Percentiles rank a stretch among this genome's conserved stretches.
These are phyloP conservation scores for Candida argentea DNA, from an alignment of 805 yeast species.

Conservation along the genomic window DNA sequence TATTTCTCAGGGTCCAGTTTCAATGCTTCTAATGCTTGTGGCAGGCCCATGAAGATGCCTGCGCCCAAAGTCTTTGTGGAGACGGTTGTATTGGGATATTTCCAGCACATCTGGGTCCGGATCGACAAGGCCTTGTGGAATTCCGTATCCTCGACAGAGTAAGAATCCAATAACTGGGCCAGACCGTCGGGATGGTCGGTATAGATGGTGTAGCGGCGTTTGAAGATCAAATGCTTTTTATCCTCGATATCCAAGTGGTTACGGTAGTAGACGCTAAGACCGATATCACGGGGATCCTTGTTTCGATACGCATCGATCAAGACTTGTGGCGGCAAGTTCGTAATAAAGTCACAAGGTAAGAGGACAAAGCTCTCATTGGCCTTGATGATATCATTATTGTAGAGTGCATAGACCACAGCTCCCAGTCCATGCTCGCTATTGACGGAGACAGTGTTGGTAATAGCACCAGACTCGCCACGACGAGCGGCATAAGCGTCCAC, in stretches of 20 bases:
- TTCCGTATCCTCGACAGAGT: slow-evolving; percentile 59
- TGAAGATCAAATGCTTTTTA: slow-evolving; percentile 49
- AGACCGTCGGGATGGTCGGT: slow-evolving; percentile 37
- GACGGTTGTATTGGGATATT: slow-evolving; percentile 66
- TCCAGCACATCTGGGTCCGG: slow-evolving; percentile 86
- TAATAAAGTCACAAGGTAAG: slow-evolving; percentile 88
- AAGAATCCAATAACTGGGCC: slow-evolving; percentile 55
- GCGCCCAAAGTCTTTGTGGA: slow-evolving; percentile 71
- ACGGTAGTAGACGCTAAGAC: slow-evolving; percentile 66
- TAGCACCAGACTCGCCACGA: slow-evolving; percentile 5
- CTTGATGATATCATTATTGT: slow-evolving; percentile 33
- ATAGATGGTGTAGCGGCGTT: slow-evolving; percentile 59
- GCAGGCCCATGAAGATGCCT: slow-evolving; percentile 42
- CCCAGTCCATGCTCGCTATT: slow-evolving; percentile 48
- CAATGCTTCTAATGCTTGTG: slow-evolving; percentile 43
- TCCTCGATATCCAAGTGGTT: slow-evolving; percentile 71
- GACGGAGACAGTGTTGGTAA: slow-evolving; percentile 18
- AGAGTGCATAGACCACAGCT: slow-evolving; percentile 40
- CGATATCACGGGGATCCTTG: slow-evolving; percentile 55
- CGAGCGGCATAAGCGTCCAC: slow-evolving; percentile 22
- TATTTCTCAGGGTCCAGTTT: slow-evolving; percentile 23
- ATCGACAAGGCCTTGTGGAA: slow-evolving; percentile 61
- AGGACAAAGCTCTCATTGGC: slow-evolving; percentile 45
- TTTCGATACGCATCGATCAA: slow-evolving; percentile 77
- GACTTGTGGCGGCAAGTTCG: slow-evolving; percentile 85